phyloP scores from a whole-genome alignment of 2,329 filamentous ascomycete genomes.

The Dothistroma pini region DNA sequence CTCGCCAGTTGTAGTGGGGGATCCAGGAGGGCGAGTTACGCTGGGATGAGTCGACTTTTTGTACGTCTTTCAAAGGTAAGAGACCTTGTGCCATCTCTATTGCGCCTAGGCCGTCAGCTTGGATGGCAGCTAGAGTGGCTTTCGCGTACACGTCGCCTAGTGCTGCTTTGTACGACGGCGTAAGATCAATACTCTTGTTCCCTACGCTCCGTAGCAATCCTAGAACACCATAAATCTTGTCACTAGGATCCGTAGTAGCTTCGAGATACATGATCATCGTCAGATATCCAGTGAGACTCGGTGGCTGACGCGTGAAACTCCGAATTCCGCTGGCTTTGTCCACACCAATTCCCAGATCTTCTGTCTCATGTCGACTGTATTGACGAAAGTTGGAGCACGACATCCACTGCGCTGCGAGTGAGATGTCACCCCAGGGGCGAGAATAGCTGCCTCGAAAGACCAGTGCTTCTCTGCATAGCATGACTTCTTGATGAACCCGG shows the following conservation, averaged over 20 bases:
- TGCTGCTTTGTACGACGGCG: constrained; percentile 2
- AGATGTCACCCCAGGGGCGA: constrained; percentile 2
- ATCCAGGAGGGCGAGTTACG: constrained; percentile 10
- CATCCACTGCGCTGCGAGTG: constrained; percentile 10
- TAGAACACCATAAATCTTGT: constrained; percentile 16
- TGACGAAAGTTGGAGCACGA: neutral
- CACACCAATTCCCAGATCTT: neutral
- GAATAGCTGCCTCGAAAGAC: neutral
- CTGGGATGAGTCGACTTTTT: neutral
- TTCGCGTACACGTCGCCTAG: constrained; percentile 4
- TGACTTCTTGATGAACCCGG: constrained; percentile 12
- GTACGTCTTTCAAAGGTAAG: neutral
- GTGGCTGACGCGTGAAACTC: neutral
- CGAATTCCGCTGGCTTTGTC: constrained; percentile 4
- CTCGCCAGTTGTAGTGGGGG: constrained; percentile 7
- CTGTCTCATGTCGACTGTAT: neutral
- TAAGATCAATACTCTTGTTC: neutral
- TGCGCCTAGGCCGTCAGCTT: neutral
- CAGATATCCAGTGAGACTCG: neutral
- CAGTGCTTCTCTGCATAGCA: constrained; percentile 4
- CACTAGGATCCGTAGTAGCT: constrained; percentile 2
- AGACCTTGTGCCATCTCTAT: neutral
- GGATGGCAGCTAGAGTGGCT: constrained; percentile 5
- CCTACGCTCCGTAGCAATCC: constrained; percentile 4
- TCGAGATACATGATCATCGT: neutral